Evolutionary conservation across 2,329 filamentous ascomycete species (phyloP), one percentile per base, ranked within the genome.

Genomic region (Epichloe typhina): DNA sequence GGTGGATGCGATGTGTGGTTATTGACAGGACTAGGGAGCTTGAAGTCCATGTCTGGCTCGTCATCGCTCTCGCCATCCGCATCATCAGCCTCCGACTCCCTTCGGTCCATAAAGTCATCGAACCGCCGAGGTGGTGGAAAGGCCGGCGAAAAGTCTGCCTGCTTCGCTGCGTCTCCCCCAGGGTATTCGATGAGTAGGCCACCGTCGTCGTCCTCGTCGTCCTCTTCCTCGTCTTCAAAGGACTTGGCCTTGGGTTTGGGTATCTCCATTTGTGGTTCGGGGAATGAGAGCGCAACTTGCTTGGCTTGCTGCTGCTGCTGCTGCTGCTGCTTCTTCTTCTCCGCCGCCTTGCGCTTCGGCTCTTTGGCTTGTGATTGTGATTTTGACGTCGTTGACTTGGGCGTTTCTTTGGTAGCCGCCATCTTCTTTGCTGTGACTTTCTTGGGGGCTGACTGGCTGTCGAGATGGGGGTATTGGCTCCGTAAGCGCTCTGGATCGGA

Each of bases 391-490:
- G 41, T 15, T 35, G 46, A 47, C 50, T 55, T 65, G 13, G 57
- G 31, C 4, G 56, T 49, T 17, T 55, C 46, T 40, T 62, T 62
- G 37, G 55, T 44, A 6, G 57, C 21, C 21, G 60, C 43, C 23
- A 58, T 62, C 35, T 50, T 50, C 51, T 61, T 62, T 56, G 62
- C 52, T 46, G 50, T 50, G 36, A 58, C 56, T 47, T 62, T 63
- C 53, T 57, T 56, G 13, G 41, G 55, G 51, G 49, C 56, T 58
- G 17, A 53, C 47, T 63, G 42, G 56, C 53, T 65, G 23, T 73
- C 72, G 38, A 93, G 73, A 53, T 87, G 86, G 9, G 80, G 73
- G 61, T 87, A 82, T 60, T 83, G 75, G 47, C 80, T 75, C 46
- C 79, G 75, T 40, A 94, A 72, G 59, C 76, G 79, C 33, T 78